phyloP scores from a whole-genome alignment of 257 asterid species.

The Lavandula angustifolia region DNA sequence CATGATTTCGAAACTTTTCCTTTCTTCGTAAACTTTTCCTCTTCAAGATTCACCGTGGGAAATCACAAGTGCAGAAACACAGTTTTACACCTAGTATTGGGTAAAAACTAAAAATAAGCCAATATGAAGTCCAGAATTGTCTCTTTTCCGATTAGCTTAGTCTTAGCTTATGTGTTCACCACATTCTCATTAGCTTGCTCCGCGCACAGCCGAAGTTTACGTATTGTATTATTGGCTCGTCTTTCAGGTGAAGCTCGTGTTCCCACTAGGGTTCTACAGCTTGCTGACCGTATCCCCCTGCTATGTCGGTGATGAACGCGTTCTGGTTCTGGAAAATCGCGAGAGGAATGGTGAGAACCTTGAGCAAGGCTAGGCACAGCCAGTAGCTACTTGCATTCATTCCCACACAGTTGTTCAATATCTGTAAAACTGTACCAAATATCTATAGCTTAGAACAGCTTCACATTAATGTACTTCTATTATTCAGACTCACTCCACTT shows the following conservation, averaged over 20 bases:
- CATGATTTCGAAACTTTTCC: too few species aligned
- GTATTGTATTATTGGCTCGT: not conserved
- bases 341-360: slow-evolving; percentile 68
- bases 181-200: not conserved
- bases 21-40: too few species aligned
- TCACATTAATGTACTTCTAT: not conserved
- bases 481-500: not conserved
- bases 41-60: not conserved
- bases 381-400: slow-evolving; percentile 27
- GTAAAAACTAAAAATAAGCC: too few species aligned
- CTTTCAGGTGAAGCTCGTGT: slow-evolving; percentile 66
- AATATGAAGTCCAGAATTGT: not conserved
- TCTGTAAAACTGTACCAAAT: not conserved
- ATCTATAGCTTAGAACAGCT: too few species aligned
- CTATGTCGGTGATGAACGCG: slow-evolving; percentile 57
- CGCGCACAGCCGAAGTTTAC: not conserved
- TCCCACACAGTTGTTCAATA: not conserved
- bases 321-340: slow-evolving; percentile 90
- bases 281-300: slow-evolving; percentile 60
- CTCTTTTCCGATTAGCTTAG: not conserved
- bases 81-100: not conserved
- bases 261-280: slow-evolving; percentile 72
- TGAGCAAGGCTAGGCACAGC: slow-evolving; percentile 59
- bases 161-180: not conserved
- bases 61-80: not conserved